These are phyloP conservation scores for Ogataea trehalophila DNA, from an alignment of 805 yeast species.

Conservation along the genomic window DNA sequence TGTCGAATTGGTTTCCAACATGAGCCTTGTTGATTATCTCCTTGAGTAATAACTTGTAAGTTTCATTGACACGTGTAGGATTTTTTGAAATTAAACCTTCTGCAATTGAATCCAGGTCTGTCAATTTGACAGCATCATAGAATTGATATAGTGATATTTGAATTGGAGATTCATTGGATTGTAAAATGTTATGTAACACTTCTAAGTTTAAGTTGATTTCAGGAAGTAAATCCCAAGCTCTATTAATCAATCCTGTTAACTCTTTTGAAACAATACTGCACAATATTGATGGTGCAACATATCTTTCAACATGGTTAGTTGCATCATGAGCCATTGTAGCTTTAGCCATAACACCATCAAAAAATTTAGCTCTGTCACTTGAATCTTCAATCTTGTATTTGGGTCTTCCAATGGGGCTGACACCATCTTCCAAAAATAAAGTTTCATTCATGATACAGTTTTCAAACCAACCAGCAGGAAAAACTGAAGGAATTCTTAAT, in stretches of 20 bases:
- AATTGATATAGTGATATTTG: slow-evolving; percentile 36
- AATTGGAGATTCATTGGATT: slow-evolving; percentile 36
- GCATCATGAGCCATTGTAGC: slow-evolving; percentile 1
- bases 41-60: slow-evolving; percentile 23
- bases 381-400: slow-evolving; percentile 29
- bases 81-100: slow-evolving; percentile 19
- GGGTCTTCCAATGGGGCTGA: slow-evolving; percentile 29
- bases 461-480: slow-evolving; percentile 36
- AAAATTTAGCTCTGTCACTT: slow-evolving; percentile 22
- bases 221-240: slow-evolving; percentile 30
- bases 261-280: slow-evolving; percentile 27
- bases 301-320: slow-evolving; percentile 21
- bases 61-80: slow-evolving; percentile 16
- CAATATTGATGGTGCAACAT: slow-evolving; percentile 28
- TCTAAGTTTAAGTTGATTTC: slow-evolving; percentile 31
- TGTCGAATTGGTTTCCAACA: slow-evolving; percentile 26
- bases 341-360: slow-evolving; percentile 25
- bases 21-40: slow-evolving; percentile 13
- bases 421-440: slow-evolving; percentile 15
- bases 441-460: slow-evolving; percentile 28
- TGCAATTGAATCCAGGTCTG: slow-evolving; percentile 29
- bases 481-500: slow-evolving; percentile 50
- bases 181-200: slow-evolving; percentile 30
- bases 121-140: slow-evolving; percentile 29
- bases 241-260: slow-evolving; percentile 21